Percentiles rank a stretch among this genome's conserved stretches.
Conservation (phyloP, 108 stramenopile genomes). For the Cyclostephanos tholiformis region DNA sequence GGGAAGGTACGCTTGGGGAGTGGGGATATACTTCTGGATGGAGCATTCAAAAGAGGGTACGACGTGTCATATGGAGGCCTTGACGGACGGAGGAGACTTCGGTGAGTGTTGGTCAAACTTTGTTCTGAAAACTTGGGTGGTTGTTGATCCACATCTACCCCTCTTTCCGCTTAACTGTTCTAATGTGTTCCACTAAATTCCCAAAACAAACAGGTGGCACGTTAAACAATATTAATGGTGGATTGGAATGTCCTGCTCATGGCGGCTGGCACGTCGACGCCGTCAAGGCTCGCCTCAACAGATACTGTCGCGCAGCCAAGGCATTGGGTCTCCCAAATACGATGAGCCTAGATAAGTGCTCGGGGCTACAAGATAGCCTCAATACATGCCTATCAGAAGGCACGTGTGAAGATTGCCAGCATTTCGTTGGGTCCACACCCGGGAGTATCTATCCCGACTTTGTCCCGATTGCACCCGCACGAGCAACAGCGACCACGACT, state of each 20-base stretch:
- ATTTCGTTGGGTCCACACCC: slow-evolving; percentile 21
- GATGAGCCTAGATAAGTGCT: slow-evolving; percentile 34
- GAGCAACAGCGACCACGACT: background rate
- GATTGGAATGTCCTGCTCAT: slow-evolving; percentile 47
- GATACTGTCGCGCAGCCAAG: slow-evolving; percentile 43
- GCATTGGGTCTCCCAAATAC: slow-evolving; percentile 28
- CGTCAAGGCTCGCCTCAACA: slow-evolving; percentile 45
- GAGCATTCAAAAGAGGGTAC: slow-evolving; percentile 48
- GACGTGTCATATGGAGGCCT: slow-evolving; percentile 47
- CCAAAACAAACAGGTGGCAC: slow-evolving; percentile 20
- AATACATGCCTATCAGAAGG: slow-evolving; percentile 46
- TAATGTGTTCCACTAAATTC: background rate
- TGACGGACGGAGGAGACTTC: slow-evolving; percentile 38
- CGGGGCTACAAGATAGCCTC: slow-evolving; percentile 28
- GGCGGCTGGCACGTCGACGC: slow-evolving; percentile 52
- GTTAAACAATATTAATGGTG: slow-evolving; percentile 45
- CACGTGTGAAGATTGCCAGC: slow-evolving; percentile 37
- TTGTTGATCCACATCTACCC: background rate
- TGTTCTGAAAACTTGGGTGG: background rate
- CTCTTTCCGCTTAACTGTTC: background rate
- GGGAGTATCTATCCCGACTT: background rate
- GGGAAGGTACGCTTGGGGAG: slow-evolving; percentile 44
- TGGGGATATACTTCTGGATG: slow-evolving; percentile 50
- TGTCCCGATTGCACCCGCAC: background rate
- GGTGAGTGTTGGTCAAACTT: slow-evolving; percentile 9